A percentile compares a stretch with the other conserved stretches of the same genome.
Evolutionary conservation across 352 stramenopile genomes (phyloP).

Genomic region (Globisporangium takayamanum): DNA sequence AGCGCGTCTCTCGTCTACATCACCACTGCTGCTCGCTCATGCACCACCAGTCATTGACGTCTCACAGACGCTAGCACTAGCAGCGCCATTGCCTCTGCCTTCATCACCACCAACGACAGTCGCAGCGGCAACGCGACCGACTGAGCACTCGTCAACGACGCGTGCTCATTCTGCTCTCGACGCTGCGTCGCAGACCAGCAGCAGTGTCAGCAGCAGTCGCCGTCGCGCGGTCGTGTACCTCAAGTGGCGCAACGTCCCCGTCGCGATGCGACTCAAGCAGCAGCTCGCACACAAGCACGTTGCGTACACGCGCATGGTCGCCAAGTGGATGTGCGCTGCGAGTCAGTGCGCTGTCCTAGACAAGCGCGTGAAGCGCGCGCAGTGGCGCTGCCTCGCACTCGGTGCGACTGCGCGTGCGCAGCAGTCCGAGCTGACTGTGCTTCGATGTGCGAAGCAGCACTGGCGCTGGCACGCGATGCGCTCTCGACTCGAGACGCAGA

Average conservation of each 20-base stretch:
- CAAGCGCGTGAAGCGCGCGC: constrained; percentile 15
- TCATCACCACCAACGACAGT: too few relatives aligned
- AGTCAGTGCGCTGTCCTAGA: constrained; percentile 2
- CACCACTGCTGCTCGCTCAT: not conserved
- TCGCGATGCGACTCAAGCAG: not conserved
- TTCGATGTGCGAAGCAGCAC: not conserved
- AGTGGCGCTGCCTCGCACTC: constrained; percentile 28
- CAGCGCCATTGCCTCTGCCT: too few relatives aligned
- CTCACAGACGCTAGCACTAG: not conserved
- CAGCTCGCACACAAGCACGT: constrained; percentile 15
- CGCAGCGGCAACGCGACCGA: too few relatives aligned
- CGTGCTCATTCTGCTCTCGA: too few relatives aligned
- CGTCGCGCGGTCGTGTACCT: not conserved
- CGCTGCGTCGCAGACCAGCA: too few relatives aligned
- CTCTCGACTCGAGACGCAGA: constrained; percentile 12
- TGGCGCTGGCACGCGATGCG: constrained; percentile 18
- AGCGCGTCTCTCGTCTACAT: not conserved
- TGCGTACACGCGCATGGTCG: constrained; percentile 15
- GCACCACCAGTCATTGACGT: not conserved
- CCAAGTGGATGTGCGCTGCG: constrained; percentile 5
- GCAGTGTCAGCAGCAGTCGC: not conserved
- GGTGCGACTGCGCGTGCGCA: constrained; percentile 13
- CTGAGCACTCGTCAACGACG: too few relatives aligned
- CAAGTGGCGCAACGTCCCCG: constrained; percentile 10
- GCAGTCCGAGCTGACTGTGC: not conserved